Percentiles rank a stretch among this genome's conserved stretches.
Conservation (phyloP, 441 rosid species). For the Rhodomyrtus psidioides region DNA sequence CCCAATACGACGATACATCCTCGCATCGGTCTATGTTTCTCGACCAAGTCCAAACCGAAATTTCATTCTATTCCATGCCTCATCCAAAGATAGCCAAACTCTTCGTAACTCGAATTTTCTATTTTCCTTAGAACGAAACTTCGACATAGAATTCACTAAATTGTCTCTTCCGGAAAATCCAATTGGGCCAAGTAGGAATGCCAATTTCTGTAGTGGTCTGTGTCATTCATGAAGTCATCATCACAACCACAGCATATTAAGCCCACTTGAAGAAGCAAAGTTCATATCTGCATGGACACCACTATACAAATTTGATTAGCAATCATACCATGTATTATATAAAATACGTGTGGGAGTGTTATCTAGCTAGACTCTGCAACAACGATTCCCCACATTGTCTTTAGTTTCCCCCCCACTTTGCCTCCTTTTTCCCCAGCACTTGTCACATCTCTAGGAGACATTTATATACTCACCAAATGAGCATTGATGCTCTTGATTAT, state of each 20-base stretch:
- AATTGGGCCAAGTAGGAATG: background rate
- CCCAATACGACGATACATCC: background rate
- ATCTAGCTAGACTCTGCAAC: background rate
- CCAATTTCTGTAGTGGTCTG: background rate
- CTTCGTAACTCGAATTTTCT: background rate
- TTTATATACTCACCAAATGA: background rate
- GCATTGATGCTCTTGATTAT: background rate
- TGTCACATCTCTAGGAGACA: background rate
- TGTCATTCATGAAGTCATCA: background rate
- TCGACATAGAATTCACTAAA: background rate
- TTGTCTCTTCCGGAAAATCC: background rate
- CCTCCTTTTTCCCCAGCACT: background rate
- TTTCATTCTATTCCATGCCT: no score
- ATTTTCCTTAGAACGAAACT: background rate
- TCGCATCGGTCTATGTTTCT: background rate
- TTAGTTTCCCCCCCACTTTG: background rate
- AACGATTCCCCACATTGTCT: background rate
- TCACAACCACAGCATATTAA: background rate
- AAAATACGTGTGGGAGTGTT: background rate
- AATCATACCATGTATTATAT: background rate
- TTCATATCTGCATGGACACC: constrained; percentile 5
- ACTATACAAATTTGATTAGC: background rate
- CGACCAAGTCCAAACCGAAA: background rate
- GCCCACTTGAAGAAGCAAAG: background rate
- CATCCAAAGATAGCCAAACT: background rate